Conservation (phyloP, 2,329 filamentous ascomycete species). For the Chaetomiaceae sp. region DNA sequence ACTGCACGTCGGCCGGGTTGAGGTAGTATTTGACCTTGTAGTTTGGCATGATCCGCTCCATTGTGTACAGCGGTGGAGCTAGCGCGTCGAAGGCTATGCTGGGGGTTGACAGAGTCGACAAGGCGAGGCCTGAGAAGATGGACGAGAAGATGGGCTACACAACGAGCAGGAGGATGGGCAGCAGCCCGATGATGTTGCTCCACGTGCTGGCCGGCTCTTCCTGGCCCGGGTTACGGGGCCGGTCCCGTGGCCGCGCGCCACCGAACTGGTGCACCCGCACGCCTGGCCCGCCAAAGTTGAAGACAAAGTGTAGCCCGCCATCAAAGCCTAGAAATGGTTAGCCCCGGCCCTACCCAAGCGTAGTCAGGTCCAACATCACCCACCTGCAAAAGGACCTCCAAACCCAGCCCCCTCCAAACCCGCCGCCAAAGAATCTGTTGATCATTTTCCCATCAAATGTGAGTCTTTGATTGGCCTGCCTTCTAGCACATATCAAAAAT, state of each 20-base stretch:
- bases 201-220: slow-evolving; percentile 47
- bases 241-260: slow-evolving; percentile 67
- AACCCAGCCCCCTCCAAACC: slow-evolving; percentile 65
- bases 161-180: slow-evolving; percentile 87
- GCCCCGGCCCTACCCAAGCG: background rate
- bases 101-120: slow-evolving; percentile 55
- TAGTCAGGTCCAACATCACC: slow-evolving; percentile 12
- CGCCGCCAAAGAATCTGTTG: slow-evolving; percentile 93
- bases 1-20: slow-evolving; percentile 70
- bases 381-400: slow-evolving; percentile 51
- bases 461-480: too few species aligned
- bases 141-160: slow-evolving; percentile 79
- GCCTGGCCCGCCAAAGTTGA: slow-evolving; percentile 88
- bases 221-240: slow-evolving; percentile 62
- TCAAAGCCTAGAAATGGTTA: slow-evolving; percentile 54
- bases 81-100: slow-evolving; percentile 71
- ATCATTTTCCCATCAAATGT: too few species aligned
- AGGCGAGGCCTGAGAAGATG: slow-evolving; percentile 57
- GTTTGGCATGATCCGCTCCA: slow-evolving; percentile 65
- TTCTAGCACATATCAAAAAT: too few species aligned
- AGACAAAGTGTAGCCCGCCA: slow-evolving; percentile 82
- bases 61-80: slow-evolving; percentile 61
- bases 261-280: slow-evolving; percentile 96
- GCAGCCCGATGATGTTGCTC: slow-evolving; percentile 65
- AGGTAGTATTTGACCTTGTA: slow-evolving; percentile 80